A percentile compares a stretch with the other conserved stretches of the same genome.
Evolutionary conservation across 2,329 filamentous ascomycete species (phyloP).

Genomic region (Aspergillus fructus): DNA sequence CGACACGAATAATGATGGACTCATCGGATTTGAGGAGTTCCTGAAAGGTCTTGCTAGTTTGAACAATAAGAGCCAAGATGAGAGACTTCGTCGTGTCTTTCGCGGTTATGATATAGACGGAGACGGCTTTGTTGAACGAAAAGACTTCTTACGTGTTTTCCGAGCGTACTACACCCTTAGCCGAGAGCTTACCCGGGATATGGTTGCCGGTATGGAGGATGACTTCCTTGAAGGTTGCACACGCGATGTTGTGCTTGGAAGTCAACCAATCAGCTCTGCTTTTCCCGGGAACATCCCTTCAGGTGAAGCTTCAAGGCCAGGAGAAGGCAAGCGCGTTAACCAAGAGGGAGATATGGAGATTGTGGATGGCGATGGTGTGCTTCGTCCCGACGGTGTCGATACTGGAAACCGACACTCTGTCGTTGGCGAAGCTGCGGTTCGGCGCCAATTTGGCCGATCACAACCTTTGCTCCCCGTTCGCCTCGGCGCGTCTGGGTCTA

Average conservation of each 20-base stretch:
- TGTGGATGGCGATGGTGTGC: slow-evolving; percentile 58
- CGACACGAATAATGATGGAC: slow-evolving; percentile 81
- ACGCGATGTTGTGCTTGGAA: slow-evolving; percentile 71
- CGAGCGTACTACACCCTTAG: slow-evolving; percentile 88
- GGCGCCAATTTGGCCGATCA: slow-evolving; percentile 35
- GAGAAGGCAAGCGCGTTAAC: slow-evolving; percentile 66
- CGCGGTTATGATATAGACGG: slow-evolving; percentile 87
- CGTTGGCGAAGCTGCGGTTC: slow-evolving; percentile 50
- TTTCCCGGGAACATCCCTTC: slow-evolving; percentile 68
- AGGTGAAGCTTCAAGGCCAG: slow-evolving; percentile 59
- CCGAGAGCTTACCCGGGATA: slow-evolving; percentile 84
- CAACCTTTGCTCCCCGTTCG: slow-evolving; percentile 34
- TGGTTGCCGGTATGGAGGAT: slow-evolving; percentile 74
- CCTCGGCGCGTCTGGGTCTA: slow-evolving; percentile 18
- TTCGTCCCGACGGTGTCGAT: slow-evolving; percentile 62
- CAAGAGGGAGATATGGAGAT: slow-evolving; percentile 65
- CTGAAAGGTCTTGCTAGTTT: slow-evolving; percentile 73
- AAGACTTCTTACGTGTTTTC: slow-evolving; percentile 89
- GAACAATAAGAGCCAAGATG: slow-evolving; percentile 57
- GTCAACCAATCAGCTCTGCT: slow-evolving; percentile 76
- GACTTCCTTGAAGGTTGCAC: slow-evolving; percentile 74
- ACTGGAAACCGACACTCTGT: slow-evolving; percentile 61
- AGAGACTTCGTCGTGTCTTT: slow-evolving; percentile 73
- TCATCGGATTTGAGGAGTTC: slow-evolving; percentile 93
- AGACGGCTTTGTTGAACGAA: slow-evolving; percentile 80